Evolutionary conservation across 2,329 filamentous ascomycete species (phyloP), one percentile per base, ranked within the genome.

Genomic region (Sporothrix curviconia): DNA sequence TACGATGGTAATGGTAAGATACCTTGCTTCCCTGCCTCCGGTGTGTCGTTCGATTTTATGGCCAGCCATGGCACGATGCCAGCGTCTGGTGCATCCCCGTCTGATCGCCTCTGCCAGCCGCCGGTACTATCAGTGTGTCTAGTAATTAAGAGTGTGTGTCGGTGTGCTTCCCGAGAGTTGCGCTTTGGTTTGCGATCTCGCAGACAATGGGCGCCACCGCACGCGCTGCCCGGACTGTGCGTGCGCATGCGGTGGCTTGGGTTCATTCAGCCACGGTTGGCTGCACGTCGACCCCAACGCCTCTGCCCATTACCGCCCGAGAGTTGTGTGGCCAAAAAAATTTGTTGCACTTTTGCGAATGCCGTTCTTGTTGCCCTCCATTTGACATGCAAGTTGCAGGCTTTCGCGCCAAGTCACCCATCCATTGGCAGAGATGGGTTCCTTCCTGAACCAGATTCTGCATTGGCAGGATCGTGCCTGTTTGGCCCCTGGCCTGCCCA

Each of bases 391-490:
- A 51, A 17, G 28, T 51, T 51, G 49, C 47, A 51, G n/a, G 25
- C 49, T 40, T 51, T 51, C 28, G 34, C 24, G 49, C 22, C 25
- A 9, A 36, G 47, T 24, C 49, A 39, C 15, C 22, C 22, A 39
- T 15, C 34, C 14, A 39, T 5, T 51, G 49, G 34, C 25, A 39
- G 15, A 39, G 49, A 22, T 17, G 17, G 49, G 17, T 51, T n/a
- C n/a, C n/a, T n/a, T n/a, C n/a, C 49, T 51, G 49, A 51, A 51
- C 49, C 49, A 51, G 15, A 51, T 39, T 39, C 24, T 15, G 49
- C 49, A 39, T 37, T 15, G 2, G 34, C 15, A 39, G 49, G 49
- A 51, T 51, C 47, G 47, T 37, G 22, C 47, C 34, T 51, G 49
- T 39, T 39, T 43, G 25, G 39, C 51, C 39, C 15, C n/a, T 34